Base-by-base conservation (phyloP, 2,329 filamentous ascomycete species). In the Xylariaceae sp. region DNA sequence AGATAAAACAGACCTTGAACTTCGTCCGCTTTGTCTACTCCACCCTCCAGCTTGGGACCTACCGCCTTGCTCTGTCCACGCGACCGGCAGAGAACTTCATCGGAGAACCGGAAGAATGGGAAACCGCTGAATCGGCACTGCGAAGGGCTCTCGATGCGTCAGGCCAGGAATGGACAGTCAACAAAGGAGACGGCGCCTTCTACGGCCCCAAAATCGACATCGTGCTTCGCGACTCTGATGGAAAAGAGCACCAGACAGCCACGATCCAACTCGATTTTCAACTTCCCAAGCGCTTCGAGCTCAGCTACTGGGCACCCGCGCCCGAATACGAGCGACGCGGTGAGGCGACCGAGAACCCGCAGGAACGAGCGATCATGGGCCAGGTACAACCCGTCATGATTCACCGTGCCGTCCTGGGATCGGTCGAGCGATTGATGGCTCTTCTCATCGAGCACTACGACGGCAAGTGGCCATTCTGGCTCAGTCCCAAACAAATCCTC, bases 161-260 rank as follows among this genome's bases (percentile, higher is more conserved):
- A 13, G 86, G 85, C 10, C 81, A 83, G 61, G 72, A 80, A 34
- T 96, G 89, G 88, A 80, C 79, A 2, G 60, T 93, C 51, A 93
- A 91, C 57, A 80, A 87, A 62, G 90, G 89, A 11, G 90, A 95
- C 54, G 90, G 91, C 13, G 90, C 90, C 4, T 96, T 96, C 65
- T 96, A 96, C 64, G 90, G 91, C 0, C 90, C 91, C 31, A 96
- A 96, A 73, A 96, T 96, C 58, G 90, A 96, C 65, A 88, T 96
- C 42, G 83, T 95, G 38, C 71, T 96, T 42, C 83, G 81, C 55
- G 90, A 95, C 65, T 86, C 87, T 1, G 82, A 89, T 63, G 89
- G 89, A 7, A 95, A 93, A 66, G 88, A 91, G 63, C 90, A 95
- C 66, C 90, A 96, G 67, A 89, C 91, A 2, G 91, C 90, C 3